Conservation (phyloP, 345 rosid genomes). For the Eutrema yunnanense region DNA sequence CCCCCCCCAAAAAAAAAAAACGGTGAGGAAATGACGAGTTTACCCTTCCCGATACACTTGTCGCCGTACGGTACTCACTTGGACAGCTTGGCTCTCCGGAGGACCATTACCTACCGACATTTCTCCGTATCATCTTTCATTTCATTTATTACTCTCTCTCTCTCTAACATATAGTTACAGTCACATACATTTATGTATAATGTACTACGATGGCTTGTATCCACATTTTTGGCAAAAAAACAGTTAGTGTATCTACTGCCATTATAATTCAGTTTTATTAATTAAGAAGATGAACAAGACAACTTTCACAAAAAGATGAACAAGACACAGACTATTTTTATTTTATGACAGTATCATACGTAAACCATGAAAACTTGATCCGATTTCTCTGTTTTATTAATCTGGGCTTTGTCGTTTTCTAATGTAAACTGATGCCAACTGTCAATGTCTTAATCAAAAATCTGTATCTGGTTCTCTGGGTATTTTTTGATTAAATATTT, state of each 20-base stretch:
- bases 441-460: slow-evolving; percentile 1
- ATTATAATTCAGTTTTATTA: not conserved
- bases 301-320: not conserved
- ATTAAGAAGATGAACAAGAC: no score
- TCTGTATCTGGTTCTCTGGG: not conserved
- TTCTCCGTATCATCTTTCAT: slow-evolving; percentile 3
- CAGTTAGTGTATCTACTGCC: not conserved
- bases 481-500: not conserved
- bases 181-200: not conserved
- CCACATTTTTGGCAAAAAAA: slow-evolving; percentile 11
- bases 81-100: slow-evolving; percentile 13
- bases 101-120: slow-evolving; percentile 27
- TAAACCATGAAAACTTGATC: slow-evolving; percentile 10
- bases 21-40: not conserved
- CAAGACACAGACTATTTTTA: not conserved
- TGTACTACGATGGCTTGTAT: not conserved
- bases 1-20: not conserved
- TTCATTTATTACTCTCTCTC: not conserved
- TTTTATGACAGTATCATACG: not conserved
- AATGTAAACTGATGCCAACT: slow-evolving; percentile 19
- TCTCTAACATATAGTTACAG: not conserved
- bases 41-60: slow-evolving; percentile 25
- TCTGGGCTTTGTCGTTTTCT: slow-evolving; percentile 16
- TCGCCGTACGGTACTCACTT: slow-evolving; percentile 21
- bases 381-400: not conserved